phyloP scores from a whole-genome alignment of 2,329 filamentous ascomycete species.

The Penicillium sp. region DNA sequence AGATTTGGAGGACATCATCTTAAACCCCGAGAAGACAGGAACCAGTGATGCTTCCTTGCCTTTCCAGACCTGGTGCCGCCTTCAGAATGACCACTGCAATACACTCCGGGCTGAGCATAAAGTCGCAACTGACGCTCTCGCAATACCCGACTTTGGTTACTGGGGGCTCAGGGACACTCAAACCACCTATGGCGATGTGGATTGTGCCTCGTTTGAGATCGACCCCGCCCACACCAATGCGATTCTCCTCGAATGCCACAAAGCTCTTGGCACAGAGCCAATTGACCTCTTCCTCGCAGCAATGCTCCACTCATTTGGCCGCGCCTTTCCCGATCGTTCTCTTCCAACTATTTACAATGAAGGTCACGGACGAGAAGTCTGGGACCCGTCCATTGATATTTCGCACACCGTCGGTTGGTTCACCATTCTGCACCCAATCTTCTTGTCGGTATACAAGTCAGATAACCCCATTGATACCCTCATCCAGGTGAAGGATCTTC shows the following conservation, averaged over 20 bases:
- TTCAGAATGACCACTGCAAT: constrained; percentile 31
- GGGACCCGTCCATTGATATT: constrained; percentile 47
- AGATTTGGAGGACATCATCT: constrained; percentile 38
- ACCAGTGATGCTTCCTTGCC: constrained; percentile 30
- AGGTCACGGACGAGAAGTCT: constrained; percentile 49
- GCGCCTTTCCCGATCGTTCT: constrained; percentile 42
- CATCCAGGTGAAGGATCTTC: constrained; percentile 39
- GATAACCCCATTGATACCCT: constrained; percentile 33
- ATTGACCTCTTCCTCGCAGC: constrained; percentile 40
- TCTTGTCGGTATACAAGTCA: constrained; percentile 28
- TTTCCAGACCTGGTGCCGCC: constrained; percentile 38
- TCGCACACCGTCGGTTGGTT: constrained; percentile 54
- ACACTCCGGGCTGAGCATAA: constrained; percentile 13
- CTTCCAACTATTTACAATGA: constrained; percentile 49
- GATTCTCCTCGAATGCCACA: constrained; percentile 34
- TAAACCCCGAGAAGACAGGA: constrained; percentile 26
- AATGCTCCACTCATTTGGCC: constrained; percentile 45
- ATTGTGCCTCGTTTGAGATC: constrained; percentile 36
- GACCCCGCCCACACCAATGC: constrained; percentile 27
- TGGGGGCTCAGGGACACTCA: constrained; percentile 34
- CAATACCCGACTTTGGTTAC: constrained; percentile 35
- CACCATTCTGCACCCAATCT: constrained; percentile 49
- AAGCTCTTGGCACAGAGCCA: constrained; percentile 34
- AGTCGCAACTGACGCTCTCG: constrained; percentile 17
- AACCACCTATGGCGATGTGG: constrained; percentile 38